Conservation (phyloP, 768 basidiomycete genomes). For the Tubosaeta sp. region DNA sequence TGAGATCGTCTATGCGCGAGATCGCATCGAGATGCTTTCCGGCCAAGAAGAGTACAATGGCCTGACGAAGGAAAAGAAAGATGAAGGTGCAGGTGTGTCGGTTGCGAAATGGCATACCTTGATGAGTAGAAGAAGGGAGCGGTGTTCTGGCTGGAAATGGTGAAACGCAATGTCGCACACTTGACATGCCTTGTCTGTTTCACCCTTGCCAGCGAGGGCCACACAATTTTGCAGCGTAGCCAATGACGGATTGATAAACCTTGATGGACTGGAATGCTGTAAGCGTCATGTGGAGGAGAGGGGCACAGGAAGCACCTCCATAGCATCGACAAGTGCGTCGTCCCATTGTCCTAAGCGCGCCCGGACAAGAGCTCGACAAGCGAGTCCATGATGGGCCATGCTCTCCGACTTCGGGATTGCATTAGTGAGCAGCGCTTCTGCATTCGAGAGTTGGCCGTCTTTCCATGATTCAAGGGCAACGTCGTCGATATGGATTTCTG, state of each 20-base stretch:
- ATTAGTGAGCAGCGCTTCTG: not conserved
- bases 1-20: constrained; percentile 3
- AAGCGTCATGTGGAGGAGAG: not conserved
- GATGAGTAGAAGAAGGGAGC: not conserved
- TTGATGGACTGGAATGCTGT: not conserved
- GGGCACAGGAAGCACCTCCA: not conserved
- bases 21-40: constrained; percentile 5
- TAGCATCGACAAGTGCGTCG: not conserved
- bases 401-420: not conserved
- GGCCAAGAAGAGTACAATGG: constrained; percentile 1
- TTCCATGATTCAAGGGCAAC: not conserved
- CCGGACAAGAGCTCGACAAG: constrained; percentile 1
- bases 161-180: constrained; percentile 1
- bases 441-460: not conserved
- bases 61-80: not conserved
- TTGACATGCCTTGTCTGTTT: not conserved
- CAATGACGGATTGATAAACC: not conserved
- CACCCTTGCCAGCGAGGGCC: not conserved
- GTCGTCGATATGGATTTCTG: not conserved
- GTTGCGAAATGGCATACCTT: not conserved
- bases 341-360: constrained; percentile 1
- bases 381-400: not conserved
- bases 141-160: not conserved
- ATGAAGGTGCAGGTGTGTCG: not conserved
- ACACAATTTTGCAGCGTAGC: not conserved